Percentiles rank a stretch among this genome's conserved stretches.
phyloP scores from a whole-genome alignment of 768 basidiomycete species.

The Boletus tomentosulus region DNA sequence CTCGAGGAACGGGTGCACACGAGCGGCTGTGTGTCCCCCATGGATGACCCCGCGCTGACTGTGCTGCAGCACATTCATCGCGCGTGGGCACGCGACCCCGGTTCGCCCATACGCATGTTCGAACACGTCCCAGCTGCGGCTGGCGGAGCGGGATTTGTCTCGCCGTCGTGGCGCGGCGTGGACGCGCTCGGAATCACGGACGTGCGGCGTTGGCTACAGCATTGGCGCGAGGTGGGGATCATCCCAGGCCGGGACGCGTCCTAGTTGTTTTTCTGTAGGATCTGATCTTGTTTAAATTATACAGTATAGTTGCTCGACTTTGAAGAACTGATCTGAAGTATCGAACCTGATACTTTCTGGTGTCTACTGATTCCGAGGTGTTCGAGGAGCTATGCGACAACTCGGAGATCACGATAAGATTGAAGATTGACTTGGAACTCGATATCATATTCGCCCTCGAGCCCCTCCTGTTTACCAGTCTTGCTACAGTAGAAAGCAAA shows the following conservation, averaged over 20 bases:
- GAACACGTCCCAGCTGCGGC: not conserved
- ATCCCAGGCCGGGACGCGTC: not conserved
- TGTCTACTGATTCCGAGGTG: too few species aligned
- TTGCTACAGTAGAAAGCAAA: too few species aligned
- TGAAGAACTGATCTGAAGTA: too few species aligned
- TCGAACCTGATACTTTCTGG: too few species aligned
- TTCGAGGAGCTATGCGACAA: too few species aligned
- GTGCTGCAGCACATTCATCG: not conserved
- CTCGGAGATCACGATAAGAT: too few species aligned
- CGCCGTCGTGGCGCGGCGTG: not conserved
- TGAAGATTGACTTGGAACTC: too few species aligned
- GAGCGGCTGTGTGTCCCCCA: not conserved
- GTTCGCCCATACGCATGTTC: not conserved
- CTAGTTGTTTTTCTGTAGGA: not conserved
- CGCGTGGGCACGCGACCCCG: not conserved
- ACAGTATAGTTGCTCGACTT: too few species aligned
- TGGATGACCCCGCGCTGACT: not conserved
- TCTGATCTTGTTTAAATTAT: too few species aligned
- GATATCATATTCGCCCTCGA: too few species aligned
- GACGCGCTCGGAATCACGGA: not conserved
- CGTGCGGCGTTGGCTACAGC: not conserved
- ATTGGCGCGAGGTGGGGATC: not conserved
- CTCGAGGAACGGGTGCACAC: not conserved
- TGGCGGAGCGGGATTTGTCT: not conserved
- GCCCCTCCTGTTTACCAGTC: too few species aligned